A percentile compares a stretch with the other conserved stretches of the same genome.
Conservation (phyloP, 257 asterid genomes). For the Solanum appendiculatum region DNA sequence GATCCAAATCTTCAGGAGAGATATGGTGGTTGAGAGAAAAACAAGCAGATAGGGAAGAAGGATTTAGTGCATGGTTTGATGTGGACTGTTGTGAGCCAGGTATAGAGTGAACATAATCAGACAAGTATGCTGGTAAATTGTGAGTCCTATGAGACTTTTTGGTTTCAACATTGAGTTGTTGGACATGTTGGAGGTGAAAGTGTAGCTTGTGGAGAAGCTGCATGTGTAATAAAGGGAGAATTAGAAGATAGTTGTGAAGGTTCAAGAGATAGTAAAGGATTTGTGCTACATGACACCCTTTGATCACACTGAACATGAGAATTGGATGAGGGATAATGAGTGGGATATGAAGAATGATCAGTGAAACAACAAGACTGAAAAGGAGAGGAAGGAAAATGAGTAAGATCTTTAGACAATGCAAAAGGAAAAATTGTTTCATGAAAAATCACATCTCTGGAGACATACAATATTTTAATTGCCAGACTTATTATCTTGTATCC, state of each 20-base stretch:
- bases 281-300: not conserved
- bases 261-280: not conserved
- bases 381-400: not conserved
- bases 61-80: not conserved
- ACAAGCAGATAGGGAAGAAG: not conserved
- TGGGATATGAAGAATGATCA: not conserved
- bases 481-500: not conserved
- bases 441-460: not conserved
- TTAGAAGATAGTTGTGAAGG: not conserved
- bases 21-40: not conserved
- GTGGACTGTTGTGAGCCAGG: not conserved
- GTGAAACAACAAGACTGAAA: too few species aligned
- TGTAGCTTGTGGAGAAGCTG: too few species aligned
- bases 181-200: not conserved
- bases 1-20: not conserved
- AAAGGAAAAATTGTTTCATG: not conserved
- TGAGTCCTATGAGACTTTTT: not conserved
- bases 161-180: not conserved
- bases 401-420: not conserved
- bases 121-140: not conserved
- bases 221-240: too few species aligned
- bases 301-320: not conserved
- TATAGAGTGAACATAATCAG: not conserved
- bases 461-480: too few species aligned
- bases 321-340: too few species aligned